Evolutionary conservation across 257 asterid genomes (phyloP).

Genomic region (Leonotis leonurus): DNA sequence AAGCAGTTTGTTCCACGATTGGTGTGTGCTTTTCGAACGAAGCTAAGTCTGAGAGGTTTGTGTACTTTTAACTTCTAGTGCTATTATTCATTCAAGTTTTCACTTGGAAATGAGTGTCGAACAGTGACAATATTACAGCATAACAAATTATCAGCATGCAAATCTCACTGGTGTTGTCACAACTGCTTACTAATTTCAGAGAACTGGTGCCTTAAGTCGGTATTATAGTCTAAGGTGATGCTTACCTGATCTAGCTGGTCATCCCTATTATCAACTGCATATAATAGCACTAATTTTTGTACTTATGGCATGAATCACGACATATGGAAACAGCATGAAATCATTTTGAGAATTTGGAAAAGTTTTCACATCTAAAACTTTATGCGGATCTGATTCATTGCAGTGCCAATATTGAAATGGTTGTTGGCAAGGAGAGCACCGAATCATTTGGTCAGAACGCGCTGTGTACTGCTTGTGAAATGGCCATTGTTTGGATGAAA

Average conservation of each 20-base stretch:
- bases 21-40: constrained; percentile 54
- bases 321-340: not conserved
- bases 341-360: not conserved
- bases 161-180: no score
- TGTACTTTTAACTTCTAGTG: no score
- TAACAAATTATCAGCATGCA: no score
- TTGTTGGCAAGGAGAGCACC: constrained; percentile 37
- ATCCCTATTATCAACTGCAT: not conserved
- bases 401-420: constrained; percentile 82
- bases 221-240: not conserved
- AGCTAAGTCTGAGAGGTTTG: constrained; percentile 53
- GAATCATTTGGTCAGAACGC: constrained; percentile 41
- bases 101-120: not conserved
- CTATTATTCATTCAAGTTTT: no score
- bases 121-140: not conserved
- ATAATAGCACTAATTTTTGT: no score
- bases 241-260: not conserved
- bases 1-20: constrained; percentile 56
- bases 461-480: constrained; percentile 71
- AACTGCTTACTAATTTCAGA: not conserved
- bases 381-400: constrained; percentile 23
- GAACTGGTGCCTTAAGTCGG: no score
- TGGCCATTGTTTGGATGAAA: constrained; percentile 95
- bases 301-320: no score
- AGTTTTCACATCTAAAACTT: not conserved